Evolutionary conservation across 257 asterid genomes (phyloP).

Genomic region (Capsicum rhomboideum): DNA sequence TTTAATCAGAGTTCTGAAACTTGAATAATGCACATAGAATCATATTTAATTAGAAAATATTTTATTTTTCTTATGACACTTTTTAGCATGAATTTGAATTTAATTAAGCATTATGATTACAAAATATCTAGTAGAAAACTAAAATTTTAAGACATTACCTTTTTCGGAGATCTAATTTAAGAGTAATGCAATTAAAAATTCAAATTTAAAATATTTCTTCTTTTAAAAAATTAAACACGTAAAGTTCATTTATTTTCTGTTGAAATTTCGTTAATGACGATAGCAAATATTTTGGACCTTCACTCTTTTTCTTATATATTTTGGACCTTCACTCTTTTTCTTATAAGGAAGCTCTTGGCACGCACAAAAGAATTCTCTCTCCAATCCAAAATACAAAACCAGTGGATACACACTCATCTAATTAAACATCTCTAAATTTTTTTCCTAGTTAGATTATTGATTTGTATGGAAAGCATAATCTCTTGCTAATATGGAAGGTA

Average conservation of each 20-base stretch:
- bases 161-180: background rate
- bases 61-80: background rate
- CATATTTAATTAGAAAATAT: background rate
- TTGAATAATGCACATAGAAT: no score
- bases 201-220: background rate
- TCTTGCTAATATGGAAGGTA: slow-evolving; percentile 21
- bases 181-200: background rate
- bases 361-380: background rate
- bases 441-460: background rate
- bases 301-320: background rate
- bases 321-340: background rate
- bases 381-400: background rate
- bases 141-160: background rate
- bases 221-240: background rate
- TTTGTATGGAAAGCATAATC: slow-evolving; percentile 5
- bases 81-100: background rate
- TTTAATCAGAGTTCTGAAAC: no score
- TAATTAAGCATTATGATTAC: background rate
- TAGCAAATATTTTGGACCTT: background rate
- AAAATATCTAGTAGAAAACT: no score
- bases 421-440: background rate
- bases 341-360: background rate
- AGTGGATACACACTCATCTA: background rate
- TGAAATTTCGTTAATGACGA: no score
- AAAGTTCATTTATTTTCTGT: no score